These are phyloP conservation scores for Thermothielavioides terrestris DNA, from an alignment of 495 filamentous ascomycete genomes.

Conservation along the genomic window DNA sequence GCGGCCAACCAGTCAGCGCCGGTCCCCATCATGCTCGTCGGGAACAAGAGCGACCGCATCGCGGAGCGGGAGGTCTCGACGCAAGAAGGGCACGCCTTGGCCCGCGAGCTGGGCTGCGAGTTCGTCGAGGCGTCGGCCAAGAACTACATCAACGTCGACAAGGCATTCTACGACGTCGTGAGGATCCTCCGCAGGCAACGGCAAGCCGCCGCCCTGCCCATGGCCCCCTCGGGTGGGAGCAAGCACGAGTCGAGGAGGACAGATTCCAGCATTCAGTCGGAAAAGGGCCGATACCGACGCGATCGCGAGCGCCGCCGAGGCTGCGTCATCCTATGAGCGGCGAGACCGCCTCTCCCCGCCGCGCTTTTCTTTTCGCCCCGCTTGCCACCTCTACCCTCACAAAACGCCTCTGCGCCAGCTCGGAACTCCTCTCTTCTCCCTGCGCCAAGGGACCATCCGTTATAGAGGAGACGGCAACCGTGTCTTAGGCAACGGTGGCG, in stretches of 20 bases:
- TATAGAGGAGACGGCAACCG: not conserved
- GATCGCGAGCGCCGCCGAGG: conserved; percentile 15
- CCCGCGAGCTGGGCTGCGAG: conserved; percentile 87
- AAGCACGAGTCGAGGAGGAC: conserved; percentile 21
- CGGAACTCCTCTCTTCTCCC: not conserved
- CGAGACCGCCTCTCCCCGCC: not conserved
- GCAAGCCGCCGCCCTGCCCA: conserved; percentile 41
- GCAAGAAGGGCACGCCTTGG: conserved; percentile 87
- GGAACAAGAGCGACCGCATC: conserved; percentile 94
- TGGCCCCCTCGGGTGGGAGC: conserved; percentile 27
- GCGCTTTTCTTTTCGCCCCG: not conserved
- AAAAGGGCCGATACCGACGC: conserved; percentile 23
- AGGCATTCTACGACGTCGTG: conserved; percentile 97
- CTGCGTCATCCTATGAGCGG: conserved; percentile 33
- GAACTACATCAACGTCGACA: conserved; percentile 98
- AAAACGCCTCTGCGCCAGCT: not conserved
- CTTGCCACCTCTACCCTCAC: not conserved
- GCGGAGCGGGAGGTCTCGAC: conserved; percentile 94
- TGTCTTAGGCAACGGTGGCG: not conserved
- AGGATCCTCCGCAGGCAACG: conserved; percentile 77
- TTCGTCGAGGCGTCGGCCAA: conserved; percentile 99
- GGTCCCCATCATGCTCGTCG: conserved; percentile 94
- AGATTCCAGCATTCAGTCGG: conserved; percentile 11
- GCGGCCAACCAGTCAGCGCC: conserved; percentile 48
- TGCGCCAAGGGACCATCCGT: not conserved